phyloP scores from a whole-genome alignment of 1,284 basidiomycete genomes.

The Leccinum subatratum region DNA sequence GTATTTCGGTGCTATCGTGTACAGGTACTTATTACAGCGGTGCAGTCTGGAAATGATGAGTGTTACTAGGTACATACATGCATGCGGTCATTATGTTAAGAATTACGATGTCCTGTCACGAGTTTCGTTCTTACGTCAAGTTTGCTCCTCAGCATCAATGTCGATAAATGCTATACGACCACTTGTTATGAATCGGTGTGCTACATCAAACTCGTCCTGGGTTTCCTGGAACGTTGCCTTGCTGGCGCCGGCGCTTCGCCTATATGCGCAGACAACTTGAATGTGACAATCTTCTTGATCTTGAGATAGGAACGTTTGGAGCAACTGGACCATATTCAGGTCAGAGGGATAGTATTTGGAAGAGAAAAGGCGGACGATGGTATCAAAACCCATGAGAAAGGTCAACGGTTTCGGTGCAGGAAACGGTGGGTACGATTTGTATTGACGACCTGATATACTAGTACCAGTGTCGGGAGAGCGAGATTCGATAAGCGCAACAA shows the following conservation, averaged over 20 bases:
- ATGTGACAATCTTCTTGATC: conserved; percentile 62
- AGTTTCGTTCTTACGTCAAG: conserved; percentile 58
- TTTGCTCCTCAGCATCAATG: conserved; percentile 52
- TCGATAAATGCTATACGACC: conserved; percentile 57
- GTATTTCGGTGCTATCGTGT: conserved; percentile 14
- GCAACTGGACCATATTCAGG: conserved; percentile 48
- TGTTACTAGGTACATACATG: conserved; percentile 8
- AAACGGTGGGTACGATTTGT: conserved; percentile 17
- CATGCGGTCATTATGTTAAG: background rate
- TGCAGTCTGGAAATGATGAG: conserved; percentile 7
- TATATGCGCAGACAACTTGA: conserved; percentile 56
- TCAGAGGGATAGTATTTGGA: conserved; percentile 71
- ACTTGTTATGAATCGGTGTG: conserved; percentile 48
- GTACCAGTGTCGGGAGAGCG: background rate
- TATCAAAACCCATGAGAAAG: conserved; percentile 84
- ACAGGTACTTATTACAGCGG: conserved; percentile 5
- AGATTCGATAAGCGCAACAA: conserved; percentile 25
- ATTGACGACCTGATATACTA: background rate
- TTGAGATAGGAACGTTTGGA: conserved; percentile 60
- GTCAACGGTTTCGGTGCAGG: conserved; percentile 42
- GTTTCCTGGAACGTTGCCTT: conserved; percentile 25
- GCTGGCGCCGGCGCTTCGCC: conserved; percentile 31
- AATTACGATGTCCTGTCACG: conserved; percentile 28
- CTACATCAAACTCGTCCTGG: conserved; percentile 34
- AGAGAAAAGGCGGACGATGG: conserved; percentile 79